Conservation (phyloP, 225 moss, liverwort and hornwort genomes). For the Antitrichia curtipendula region DNA sequence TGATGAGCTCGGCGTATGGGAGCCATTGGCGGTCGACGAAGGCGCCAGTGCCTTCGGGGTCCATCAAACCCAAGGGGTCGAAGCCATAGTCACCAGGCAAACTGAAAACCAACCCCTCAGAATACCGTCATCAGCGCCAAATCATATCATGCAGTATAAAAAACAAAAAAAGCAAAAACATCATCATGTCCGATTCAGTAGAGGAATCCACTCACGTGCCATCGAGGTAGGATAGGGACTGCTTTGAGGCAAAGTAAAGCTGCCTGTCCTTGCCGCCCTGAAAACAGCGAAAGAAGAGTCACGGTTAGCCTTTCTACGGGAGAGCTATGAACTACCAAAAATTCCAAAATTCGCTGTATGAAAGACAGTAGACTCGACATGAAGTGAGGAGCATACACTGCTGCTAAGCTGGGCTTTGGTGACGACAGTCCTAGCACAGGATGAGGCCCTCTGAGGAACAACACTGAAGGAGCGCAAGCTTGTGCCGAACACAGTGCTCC, state of each 20-base stretch:
- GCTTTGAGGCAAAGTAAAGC: constrained; percentile 78
- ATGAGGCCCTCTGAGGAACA: neutral
- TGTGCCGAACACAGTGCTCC: constrained; percentile 17
- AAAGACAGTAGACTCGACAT: neutral
- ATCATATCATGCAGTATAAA: neutral
- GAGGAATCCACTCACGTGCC: constrained; percentile 27
- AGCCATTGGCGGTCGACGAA: constrained; percentile 92
- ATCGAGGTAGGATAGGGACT: constrained; percentile 75
- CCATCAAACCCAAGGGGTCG: constrained; percentile 79
- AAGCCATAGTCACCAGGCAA: constrained; percentile 90
- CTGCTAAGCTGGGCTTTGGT: constrained; percentile 15
- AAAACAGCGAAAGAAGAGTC: neutral
- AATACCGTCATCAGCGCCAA: neutral
- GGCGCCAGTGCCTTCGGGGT: constrained; percentile 78
- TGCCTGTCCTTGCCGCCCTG: constrained; percentile 42
- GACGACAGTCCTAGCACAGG: neutral
- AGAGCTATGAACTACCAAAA: neutral
- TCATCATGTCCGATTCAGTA: too few species aligned
- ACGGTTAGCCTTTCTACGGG: neutral
- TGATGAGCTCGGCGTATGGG: constrained; percentile 80
- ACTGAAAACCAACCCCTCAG: neutral
- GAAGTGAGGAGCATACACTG: neutral
- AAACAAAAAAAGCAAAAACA: too few species aligned
- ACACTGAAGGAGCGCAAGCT: constrained; percentile 10
- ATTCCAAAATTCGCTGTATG: neutral